Evolutionary conservation across 306 rosid genomes (phyloP).

Genomic region (Bauhinia variegata): DNA sequence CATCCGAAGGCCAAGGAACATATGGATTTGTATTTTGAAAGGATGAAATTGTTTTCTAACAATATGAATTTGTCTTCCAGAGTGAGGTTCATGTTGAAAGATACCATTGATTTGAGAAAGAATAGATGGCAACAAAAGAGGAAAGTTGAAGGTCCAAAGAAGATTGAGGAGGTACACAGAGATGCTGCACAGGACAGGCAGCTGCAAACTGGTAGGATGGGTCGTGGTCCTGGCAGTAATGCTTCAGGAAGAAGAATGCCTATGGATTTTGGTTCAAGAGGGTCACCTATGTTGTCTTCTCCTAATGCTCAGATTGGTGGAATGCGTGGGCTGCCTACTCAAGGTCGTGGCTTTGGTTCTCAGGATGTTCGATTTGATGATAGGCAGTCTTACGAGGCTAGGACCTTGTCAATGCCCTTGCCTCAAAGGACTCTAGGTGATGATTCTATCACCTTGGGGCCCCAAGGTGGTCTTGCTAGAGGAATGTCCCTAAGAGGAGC

Average conservation of each 20-base stretch:
- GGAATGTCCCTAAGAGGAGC: conserved; percentile 94
- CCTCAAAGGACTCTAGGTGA: conserved; percentile 67
- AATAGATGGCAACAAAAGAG: conserved; percentile 94
- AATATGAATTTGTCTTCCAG: conserved; percentile 88
- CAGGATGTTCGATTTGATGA: conserved; percentile 83
- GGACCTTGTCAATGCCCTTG: conserved; percentile 65
- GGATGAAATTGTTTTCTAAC: conserved; percentile 64
- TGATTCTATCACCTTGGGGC: conserved; percentile 80
- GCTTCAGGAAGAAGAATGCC: conserved; percentile 69
- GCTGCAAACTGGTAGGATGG: conserved; percentile 73
- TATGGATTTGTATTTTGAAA: conserved; percentile 88
- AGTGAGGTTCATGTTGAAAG: conserved; percentile 95
- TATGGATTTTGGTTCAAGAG: conserved; percentile 75
- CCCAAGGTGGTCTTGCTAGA: conserved; percentile 94
- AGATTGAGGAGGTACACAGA: conserved; percentile 96
- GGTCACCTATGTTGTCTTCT: conserved; percentile 59
- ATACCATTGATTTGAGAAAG: conserved; percentile 81
- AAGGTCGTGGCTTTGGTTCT: conserved; percentile 64
- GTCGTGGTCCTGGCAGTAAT: conserved; percentile 70
- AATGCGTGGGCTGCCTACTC: conserved; percentile 62
- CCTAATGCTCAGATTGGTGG: conserved; percentile 67
- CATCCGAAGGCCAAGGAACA: conserved; percentile 83
- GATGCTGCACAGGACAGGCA: conserved; percentile 98
- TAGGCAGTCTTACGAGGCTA: conserved; percentile 66
- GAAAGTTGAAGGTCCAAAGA: conserved; percentile 96